phyloP scores from a whole-genome alignment of 352 stramenopile species.

The Lagenidium sp. region DNA sequence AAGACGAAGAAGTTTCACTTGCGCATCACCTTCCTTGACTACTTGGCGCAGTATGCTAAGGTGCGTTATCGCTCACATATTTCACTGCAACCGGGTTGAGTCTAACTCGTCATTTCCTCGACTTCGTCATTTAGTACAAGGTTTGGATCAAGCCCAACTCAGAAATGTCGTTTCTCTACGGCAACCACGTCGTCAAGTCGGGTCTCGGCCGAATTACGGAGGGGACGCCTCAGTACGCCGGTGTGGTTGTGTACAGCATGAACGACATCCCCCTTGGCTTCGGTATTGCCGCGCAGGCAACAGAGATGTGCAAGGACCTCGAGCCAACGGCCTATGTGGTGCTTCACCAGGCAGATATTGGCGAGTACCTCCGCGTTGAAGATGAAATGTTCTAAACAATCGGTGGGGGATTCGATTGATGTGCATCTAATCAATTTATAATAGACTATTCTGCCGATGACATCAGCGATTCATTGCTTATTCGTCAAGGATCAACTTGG shows the following conservation, averaged over 20 bases:
- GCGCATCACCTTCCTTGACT: constrained; percentile 98
- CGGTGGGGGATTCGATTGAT: too few species aligned
- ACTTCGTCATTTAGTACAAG: too few species aligned
- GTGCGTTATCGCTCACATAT: constrained; percentile 21
- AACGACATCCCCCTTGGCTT: constrained; percentile 98
- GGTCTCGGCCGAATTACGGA: constrained; percentile 98
- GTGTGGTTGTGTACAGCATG: constrained; percentile 98
- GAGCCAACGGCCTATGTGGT: constrained; percentile 97
- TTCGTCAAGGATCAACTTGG: constrained; percentile 30
- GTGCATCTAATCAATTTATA: constrained; percentile 10
- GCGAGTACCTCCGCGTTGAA: constrained; percentile 98
- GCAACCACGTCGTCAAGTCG: constrained; percentile 98
- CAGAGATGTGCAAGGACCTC: constrained; percentile 93
- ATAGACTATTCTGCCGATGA: too few species aligned
- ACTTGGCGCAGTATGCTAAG: constrained; percentile 97
- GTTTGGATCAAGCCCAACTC: constrained; percentile 99
- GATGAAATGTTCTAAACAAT: constrained; percentile 95
- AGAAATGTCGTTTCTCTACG: constrained; percentile 99
- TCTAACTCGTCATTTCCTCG: too few species aligned
- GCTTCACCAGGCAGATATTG: constrained; percentile 98
- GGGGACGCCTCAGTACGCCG: constrained; percentile 96
- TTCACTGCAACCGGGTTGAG: too few species aligned
- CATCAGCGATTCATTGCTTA: too few species aligned
- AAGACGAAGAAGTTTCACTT: constrained; percentile 98
- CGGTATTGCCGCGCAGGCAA: constrained; percentile 94